Percentiles rank a stretch among this genome's conserved stretches.
phyloP scores from a whole-genome alignment of 1,284 basidiomycete species.

The Rhodofomes roseus region DNA sequence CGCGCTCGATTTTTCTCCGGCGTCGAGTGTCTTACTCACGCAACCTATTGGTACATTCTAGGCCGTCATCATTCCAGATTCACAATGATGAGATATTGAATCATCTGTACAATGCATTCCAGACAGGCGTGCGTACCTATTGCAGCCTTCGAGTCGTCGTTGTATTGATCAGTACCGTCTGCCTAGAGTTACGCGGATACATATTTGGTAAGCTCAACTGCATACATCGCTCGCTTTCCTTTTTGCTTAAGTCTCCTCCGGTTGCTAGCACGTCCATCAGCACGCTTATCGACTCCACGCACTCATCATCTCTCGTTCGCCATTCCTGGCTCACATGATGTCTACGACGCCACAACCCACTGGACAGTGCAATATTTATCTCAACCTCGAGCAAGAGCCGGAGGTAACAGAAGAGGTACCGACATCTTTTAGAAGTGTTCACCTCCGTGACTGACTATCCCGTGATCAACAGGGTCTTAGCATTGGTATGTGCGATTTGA shows the following conservation, averaged over 20 bases:
- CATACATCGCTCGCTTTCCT: background rate
- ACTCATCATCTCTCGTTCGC: conserved; percentile 82
- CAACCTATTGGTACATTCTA: background rate
- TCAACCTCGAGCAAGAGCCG: conserved; percentile 72
- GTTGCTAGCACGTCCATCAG: conserved; percentile 67
- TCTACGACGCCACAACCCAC: conserved; percentile 63
- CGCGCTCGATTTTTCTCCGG: too few species aligned
- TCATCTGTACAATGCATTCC: conserved; percentile 74
- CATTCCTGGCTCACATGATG: conserved; percentile 83
- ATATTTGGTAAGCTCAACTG: conserved; percentile 52
- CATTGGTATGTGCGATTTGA: background rate
- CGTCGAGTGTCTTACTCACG: background rate
- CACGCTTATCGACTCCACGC: conserved; percentile 73
- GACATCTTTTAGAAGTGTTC: conserved; percentile 17
- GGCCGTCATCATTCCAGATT: conserved; percentile 40
- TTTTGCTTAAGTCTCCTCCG: background rate
- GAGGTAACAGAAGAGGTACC: conserved; percentile 79
- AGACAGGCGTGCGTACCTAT: conserved; percentile 59
- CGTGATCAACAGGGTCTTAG: background rate
- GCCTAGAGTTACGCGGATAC: conserved; percentile 77
- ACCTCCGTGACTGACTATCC: background rate
- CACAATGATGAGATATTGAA: conserved; percentile 72
- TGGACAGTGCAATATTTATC: conserved; percentile 64
- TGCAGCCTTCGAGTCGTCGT: background rate
- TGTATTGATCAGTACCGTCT: background rate